phyloP scores from a whole-genome alignment of 805 yeast genomes.

The Torulaspora franciscae region DNA sequence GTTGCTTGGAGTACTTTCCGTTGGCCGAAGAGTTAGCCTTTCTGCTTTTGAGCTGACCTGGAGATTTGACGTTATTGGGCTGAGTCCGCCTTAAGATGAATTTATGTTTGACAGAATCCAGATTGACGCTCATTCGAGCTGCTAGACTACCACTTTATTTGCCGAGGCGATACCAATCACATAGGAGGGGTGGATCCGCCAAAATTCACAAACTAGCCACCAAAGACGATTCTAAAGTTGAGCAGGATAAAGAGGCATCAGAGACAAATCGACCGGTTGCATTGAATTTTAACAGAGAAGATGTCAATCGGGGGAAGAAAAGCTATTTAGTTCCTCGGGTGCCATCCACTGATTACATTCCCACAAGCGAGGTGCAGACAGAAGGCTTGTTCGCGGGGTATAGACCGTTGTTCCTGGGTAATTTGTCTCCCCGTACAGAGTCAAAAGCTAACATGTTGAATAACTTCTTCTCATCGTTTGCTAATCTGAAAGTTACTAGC shows the following conservation, averaged over 20 bases:
- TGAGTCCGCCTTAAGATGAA: not conserved
- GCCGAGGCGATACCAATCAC: slow-evolving; percentile 3
- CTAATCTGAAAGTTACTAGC: slow-evolving; percentile 18
- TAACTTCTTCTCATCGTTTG: slow-evolving; percentile 21
- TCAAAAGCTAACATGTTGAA: slow-evolving; percentile 13
- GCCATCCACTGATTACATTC: slow-evolving; percentile 29
- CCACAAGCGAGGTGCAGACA: slow-evolving; percentile 27
- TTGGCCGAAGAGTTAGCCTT: too few species aligned
- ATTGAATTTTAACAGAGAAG: too few species aligned
- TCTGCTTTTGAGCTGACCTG: not conserved
- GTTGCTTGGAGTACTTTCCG: too few species aligned
- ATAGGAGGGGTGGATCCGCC: not conserved
- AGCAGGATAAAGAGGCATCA: not conserved
- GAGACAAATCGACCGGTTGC: not conserved
- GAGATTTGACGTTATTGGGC: not conserved
- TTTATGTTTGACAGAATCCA: not conserved
- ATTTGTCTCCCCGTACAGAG: slow-evolving; percentile 23
- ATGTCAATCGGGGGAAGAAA: not conserved
- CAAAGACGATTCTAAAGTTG: not conserved
- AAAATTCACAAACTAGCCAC: not conserved
- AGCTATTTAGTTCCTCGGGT: slow-evolving; percentile 29
- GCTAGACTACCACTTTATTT: not conserved
- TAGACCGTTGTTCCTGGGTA: slow-evolving; percentile 42
- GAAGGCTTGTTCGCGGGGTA: slow-evolving; percentile 46
- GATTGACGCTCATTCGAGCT: not conserved